These are phyloP conservation scores for Plasmodium berghei DNA, from an alignment of 169 alveolate genomes.

Conservation along the genomic window DNA sequence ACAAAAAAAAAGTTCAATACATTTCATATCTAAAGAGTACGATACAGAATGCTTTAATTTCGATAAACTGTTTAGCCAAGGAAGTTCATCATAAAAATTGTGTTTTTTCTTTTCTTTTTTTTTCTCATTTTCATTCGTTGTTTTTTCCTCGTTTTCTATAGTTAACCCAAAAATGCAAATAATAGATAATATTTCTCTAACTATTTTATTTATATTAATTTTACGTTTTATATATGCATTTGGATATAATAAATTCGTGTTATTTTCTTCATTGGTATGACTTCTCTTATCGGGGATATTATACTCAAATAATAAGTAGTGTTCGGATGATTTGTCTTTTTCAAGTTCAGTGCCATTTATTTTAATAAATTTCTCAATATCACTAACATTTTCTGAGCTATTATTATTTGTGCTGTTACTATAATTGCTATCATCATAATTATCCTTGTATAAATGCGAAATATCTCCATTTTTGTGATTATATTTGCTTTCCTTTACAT, in stretches of 20 bases:
- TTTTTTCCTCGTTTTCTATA: slow-evolving; percentile 44
- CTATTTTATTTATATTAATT: slow-evolving; percentile 16
- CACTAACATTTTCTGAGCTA: neutral
- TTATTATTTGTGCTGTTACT: neutral
- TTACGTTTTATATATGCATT: slow-evolving; percentile 18
- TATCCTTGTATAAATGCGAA: neutral
- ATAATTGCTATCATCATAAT: neutral
- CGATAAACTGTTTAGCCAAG: slow-evolving; percentile 69
- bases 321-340: too few relatives aligned
- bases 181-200: slow-evolving; percentile 65
- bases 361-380: neutral
- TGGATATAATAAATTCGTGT: slow-evolving; percentile 2
- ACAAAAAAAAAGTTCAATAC: slow-evolving; percentile 59
- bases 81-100: slow-evolving; percentile 52
- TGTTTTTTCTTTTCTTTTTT: slow-evolving; percentile 2
- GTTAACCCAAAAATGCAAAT: slow-evolving; percentile 64
- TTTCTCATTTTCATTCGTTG: neutral
- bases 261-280: slow-evolving; percentile 9
- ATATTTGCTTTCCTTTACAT: neutral
- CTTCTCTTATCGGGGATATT: neutral
- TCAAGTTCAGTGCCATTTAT: too few relatives aligned
- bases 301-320: neutral
- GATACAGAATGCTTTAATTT: slow-evolving; percentile 65
- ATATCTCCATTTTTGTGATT: neutral
- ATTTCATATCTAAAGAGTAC: slow-evolving; percentile 59